Evolutionary conservation across 2,329 filamentous ascomycete genomes (phyloP).

Genomic region (Nannizziopsis barbatae): DNA sequence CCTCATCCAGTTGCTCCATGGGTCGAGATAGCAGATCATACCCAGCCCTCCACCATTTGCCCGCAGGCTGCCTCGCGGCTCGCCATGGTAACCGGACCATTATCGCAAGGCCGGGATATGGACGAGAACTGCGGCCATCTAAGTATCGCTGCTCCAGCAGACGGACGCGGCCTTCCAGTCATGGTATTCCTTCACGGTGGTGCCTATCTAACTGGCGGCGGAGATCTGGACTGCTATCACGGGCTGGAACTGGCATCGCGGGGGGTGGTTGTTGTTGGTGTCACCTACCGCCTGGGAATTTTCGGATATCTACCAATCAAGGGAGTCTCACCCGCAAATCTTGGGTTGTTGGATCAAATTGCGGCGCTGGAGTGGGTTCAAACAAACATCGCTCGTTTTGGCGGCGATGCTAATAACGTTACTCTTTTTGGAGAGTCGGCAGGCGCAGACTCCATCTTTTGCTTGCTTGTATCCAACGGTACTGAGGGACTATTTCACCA

Average conservation of each 20-base stretch:
- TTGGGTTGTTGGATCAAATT: constrained; percentile 24
- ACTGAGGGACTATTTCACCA: constrained; percentile 38
- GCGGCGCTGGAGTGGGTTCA: constrained; percentile 42
- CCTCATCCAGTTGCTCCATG: background rate
- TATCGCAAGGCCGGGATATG: background rate
- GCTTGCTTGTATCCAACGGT: constrained; percentile 39
- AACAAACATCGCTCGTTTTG: constrained; percentile 37
- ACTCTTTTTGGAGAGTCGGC: constrained; percentile 44
- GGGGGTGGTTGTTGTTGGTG: background rate
- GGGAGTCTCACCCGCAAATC: background rate
- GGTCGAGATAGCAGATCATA: background rate
- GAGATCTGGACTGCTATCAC: constrained; percentile 1
- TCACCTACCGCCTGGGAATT: background rate
- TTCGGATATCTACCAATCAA: background rate
- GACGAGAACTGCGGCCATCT: background rate
- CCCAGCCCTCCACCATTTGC: background rate
- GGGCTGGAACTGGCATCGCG: background rate
- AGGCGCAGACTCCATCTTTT: constrained; percentile 41
- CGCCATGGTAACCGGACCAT: background rate
- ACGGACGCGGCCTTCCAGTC: background rate
- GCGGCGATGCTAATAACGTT: constrained; percentile 38
- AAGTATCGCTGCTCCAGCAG: background rate
- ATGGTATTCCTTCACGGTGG: background rate
- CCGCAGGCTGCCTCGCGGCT: background rate
- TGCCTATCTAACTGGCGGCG: background rate